A percentile compares a stretch with the other conserved stretches of the same genome.
phyloP scores from a whole-genome alignment of 169 alveolate species.

The Babesia bigemina region DNA sequence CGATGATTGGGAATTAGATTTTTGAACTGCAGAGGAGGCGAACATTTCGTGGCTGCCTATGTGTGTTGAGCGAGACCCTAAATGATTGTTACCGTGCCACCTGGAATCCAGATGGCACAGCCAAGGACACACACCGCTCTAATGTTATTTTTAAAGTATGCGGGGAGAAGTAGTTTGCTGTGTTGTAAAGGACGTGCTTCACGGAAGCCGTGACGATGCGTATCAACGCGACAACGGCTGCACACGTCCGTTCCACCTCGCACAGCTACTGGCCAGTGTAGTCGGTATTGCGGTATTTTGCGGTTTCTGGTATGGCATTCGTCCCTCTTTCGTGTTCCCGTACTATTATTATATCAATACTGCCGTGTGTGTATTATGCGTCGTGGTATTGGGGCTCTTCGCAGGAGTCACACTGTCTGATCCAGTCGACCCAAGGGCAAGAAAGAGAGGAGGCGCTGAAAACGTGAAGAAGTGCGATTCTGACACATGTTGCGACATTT shows the following conservation, averaged over 20 bases:
- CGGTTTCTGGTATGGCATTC: conserved; percentile 45
- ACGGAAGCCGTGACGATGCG: conserved; percentile 22
- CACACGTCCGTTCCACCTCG: conserved; percentile 73
- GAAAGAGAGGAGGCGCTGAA: conserved; percentile 34
- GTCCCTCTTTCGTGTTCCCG: conserved; percentile 48
- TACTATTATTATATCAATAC: conserved; percentile 34
- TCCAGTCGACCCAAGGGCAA: conserved; percentile 71
- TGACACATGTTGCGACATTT: conserved; percentile 63
- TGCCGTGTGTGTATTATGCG: conserved; percentile 38
- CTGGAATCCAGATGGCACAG: conserved; percentile 19
- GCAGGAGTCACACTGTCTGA: conserved; percentile 69
- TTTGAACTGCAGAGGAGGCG: conserved; percentile 37
- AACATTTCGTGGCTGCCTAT: conserved; percentile 18
- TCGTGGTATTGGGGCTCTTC: conserved; percentile 47
- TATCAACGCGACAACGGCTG: conserved; percentile 73
- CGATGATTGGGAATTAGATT: conserved; percentile 72
- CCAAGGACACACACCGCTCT: conserved; percentile 8
- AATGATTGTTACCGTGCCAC: neutral
- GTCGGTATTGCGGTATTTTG: conserved; percentile 28
- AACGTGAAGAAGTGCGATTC: conserved; percentile 1
- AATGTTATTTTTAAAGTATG: conserved; percentile 17
- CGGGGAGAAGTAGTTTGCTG: neutral
- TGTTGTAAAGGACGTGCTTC: conserved; percentile 60
- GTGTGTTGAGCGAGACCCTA: neutral
- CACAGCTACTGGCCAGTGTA: conserved; percentile 68